These are phyloP conservation scores for Quercus tomentella DNA, from an alignment of 331 rosid genomes.

Conservation along the genomic window DNA sequence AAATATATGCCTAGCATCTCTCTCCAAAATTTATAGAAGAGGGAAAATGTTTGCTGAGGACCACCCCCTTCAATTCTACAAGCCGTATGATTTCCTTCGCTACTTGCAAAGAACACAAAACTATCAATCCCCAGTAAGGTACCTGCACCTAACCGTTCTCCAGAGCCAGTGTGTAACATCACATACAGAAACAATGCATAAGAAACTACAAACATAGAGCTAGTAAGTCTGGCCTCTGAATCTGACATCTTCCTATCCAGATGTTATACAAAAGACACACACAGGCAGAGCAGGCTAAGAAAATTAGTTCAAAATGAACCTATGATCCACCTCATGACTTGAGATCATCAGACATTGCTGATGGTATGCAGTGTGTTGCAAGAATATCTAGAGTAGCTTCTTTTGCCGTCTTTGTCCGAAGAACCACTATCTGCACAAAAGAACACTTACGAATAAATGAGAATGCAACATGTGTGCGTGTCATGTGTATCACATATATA, in stretches of 20 bases:
- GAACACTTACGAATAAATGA: slow-evolving; percentile 4
- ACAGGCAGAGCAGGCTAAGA: neutral
- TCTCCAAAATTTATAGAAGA: slow-evolving; percentile 10
- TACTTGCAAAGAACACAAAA: slow-evolving; percentile 2
- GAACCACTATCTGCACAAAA: slow-evolving; percentile 71
- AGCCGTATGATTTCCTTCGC: slow-evolving; percentile 23
- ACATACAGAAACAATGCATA: neutral
- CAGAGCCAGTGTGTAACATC: neutral
- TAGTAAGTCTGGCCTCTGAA: slow-evolving; percentile 17
- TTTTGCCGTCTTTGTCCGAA: slow-evolving; percentile 64
- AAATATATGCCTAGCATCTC: neutral
- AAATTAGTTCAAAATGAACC: slow-evolving; percentile 6
- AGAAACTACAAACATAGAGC: slow-evolving; percentile 10
- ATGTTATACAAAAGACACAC: neutral
- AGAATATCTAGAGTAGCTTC: slow-evolving; percentile 87
- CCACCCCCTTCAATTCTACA: slow-evolving; percentile 12
- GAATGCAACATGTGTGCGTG: neutral
- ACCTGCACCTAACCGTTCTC: neutral
- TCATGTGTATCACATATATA: neutral
- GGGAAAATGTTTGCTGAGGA: neutral
- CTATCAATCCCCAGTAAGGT: slow-evolving; percentile 17
- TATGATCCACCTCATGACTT: slow-evolving; percentile 39
- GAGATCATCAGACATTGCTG: slow-evolving; percentile 91
- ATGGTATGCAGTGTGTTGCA: slow-evolving; percentile 86
- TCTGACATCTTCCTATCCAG: slow-evolving; percentile 18